Conservation (phyloP, 2,329 filamentous ascomycete genomes). For the Microdochium bolleyi region DNA sequence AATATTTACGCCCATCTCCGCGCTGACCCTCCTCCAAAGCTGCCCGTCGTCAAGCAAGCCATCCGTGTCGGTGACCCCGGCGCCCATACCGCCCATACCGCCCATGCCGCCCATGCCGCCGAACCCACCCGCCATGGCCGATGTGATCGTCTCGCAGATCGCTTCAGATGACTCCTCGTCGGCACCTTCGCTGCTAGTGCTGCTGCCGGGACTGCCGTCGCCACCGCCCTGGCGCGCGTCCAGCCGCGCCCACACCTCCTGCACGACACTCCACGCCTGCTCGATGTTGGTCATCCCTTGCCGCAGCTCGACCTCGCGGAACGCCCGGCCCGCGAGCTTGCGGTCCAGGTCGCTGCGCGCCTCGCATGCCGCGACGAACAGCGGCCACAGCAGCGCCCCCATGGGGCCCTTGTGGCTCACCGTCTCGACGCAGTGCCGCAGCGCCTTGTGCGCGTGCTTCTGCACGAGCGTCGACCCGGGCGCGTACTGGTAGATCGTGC, state of each 20-base stretch:
- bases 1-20: conserved; percentile 49
- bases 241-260: conserved; percentile 50
- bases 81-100: conserved; percentile 3
- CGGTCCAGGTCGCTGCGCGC: conserved; percentile 41
- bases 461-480: conserved; percentile 43
- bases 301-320: conserved; percentile 42
- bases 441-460: conserved; percentile 38
- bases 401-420: conserved; percentile 50
- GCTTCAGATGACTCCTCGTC: background rate
- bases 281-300: conserved; percentile 61
- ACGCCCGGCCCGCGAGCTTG: conserved; percentile 39
- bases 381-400: conserved; percentile 55
- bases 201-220: conserved; percentile 8
- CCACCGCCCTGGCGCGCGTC: conserved; percentile 24
- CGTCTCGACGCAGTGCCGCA: conserved; percentile 46
- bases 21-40: conserved; percentile 48
- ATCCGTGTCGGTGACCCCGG: conserved; percentile 6
- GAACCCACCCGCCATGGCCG: conserved; percentile 6
- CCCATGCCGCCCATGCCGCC: conserved; percentile 1
- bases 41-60: conserved; percentile 20
- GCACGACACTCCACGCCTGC: conserved; percentile 50
- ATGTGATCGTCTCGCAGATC: background rate
- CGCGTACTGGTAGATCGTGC: conserved; percentile 40
- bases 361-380: conserved; percentile 57
- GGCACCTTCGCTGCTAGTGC: background rate